Conservation (phyloP, 2,329 filamentous ascomycete genomes). For the Sclerotinia spermophila region DNA sequence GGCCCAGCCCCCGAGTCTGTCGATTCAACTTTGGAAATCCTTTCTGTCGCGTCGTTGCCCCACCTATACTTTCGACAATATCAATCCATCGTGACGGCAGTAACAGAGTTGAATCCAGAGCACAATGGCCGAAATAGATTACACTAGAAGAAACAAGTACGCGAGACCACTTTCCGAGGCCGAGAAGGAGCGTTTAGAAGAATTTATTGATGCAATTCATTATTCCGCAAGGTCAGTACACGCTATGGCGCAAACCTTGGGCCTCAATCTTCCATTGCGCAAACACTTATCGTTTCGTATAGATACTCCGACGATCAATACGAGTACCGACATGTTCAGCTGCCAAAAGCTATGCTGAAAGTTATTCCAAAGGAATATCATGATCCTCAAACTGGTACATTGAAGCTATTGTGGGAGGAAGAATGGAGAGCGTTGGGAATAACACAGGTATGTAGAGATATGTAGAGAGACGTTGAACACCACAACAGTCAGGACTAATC, state of each 20-base stretch:
- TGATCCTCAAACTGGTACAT: conserved; percentile 79
- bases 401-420: conserved; percentile 97
- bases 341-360: conserved; percentile 98
- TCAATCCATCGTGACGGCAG: neutral
- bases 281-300: conserved; percentile 26
- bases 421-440: conserved; percentile 97
- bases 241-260: neutral
- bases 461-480: neutral
- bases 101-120: neutral
- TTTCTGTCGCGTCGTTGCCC: conserved; percentile 9
- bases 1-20: neutral
- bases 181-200: conserved; percentile 80
- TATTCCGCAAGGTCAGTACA: conserved; percentile 78
- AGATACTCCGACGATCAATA: conserved; percentile 92
- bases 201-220: conserved; percentile 90
- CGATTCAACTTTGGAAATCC: neutral
- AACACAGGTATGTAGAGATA: conserved; percentile 71
- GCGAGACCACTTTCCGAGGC: conserved; percentile 75
- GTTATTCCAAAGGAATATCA: conserved; percentile 94
- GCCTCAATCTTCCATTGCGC: neutral
- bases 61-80: conserved; percentile 9
- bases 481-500: neutral
- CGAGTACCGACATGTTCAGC: conserved; percentile 96
- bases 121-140: conserved; percentile 50
- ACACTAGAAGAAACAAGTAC: conserved; percentile 78